Evolutionary conservation across 768 basidiomycete species (phyloP).

Genomic region (Harrya chromipes): DNA sequence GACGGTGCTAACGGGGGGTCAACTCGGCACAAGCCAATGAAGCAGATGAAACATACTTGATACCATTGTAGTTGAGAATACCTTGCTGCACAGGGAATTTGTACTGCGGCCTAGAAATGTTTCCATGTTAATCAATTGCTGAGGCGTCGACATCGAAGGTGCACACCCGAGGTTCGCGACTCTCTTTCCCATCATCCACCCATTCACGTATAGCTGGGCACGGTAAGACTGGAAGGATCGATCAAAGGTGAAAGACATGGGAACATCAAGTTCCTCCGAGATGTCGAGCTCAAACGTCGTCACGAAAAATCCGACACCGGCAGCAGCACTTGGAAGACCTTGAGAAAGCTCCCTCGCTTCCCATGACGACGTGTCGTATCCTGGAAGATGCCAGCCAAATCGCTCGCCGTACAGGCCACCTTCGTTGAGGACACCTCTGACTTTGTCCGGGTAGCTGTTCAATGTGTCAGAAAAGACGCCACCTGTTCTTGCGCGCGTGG

Average conservation of each 20-base stretch:
- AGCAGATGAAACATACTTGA: constrained; percentile 45
- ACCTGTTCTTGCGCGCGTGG: not conserved
- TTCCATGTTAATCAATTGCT: constrained; percentile 4
- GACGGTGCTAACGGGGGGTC: constrained; percentile 40
- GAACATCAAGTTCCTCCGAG: constrained; percentile 58
- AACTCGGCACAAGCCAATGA: not conserved
- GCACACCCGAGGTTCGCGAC: constrained; percentile 67
- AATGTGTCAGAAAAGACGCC: not conserved
- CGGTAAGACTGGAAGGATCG: constrained; percentile 65
- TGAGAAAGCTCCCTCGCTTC: constrained; percentile 47
- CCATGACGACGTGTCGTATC: constrained; percentile 66
- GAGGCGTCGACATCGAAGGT: not conserved
- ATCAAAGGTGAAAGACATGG: constrained; percentile 70
- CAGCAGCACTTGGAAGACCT: constrained; percentile 53
- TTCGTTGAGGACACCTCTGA: constrained; percentile 67
- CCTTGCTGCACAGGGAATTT: constrained; percentile 85
- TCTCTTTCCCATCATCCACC: constrained; percentile 87
- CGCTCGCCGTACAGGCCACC: constrained; percentile 73
- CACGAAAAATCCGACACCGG: constrained; percentile 82
- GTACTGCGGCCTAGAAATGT: constrained; percentile 55
- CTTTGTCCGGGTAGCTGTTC: constrained; percentile 70
- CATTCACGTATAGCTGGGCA: constrained; percentile 74
- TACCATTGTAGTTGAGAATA: constrained; percentile 68
- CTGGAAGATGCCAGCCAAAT: constrained; percentile 71
- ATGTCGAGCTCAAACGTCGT: constrained; percentile 67